Evolutionary conservation across 2,329 filamentous ascomycete genomes (phyloP), one percentile per base, ranked within the genome.

Genomic region (Penicillium glabrum): DNA sequence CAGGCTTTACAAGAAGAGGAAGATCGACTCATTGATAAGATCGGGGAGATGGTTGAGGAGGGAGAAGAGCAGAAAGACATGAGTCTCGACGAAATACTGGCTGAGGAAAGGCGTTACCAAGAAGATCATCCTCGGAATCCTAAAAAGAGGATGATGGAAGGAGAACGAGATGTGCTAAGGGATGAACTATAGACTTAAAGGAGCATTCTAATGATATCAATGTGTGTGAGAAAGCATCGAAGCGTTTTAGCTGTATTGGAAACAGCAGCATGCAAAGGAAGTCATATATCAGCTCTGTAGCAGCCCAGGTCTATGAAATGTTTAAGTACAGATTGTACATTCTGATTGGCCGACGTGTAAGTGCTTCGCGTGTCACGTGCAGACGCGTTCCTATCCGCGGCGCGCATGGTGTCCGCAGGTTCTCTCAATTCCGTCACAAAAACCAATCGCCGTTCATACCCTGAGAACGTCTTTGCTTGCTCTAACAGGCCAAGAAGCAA

Each of bases 91-190:
- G 71, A 75, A 50, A 64, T 72, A 14, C 70, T 70, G 4, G 69
- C 68, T 1, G 73, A 77, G 51, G 74, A 75, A 61, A 64, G 64
- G 39, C 59, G 65, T 26, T 61, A 64, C 47, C 72, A 76, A 46
- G 73, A 75, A 47, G 74, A 75, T 46, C 63, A 72, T 33, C 74
- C 75, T 33, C 69, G 73, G 24, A 81, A 81, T 63, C 66, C 78
- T 9, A 79, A 80, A 63, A 81, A 81, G 65, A 66, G 79, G 54
- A 80, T 80, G 77, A 79, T 74, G 65, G 78, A 80, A 53, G 77
- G 67, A 44, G 64, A 70, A 33, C 61, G 62, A 27, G 47, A 50
- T 24, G 47, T 50, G 53, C 70, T 62, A 62, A 76, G 62, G 57
- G 78, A 75, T 70, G 72, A 76, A 60, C 59, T 74, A 63, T 74